Evolutionary conservation across 768 basidiomycete genomes (phyloP).

Genomic region (Hydnomerulius pinastri): DNA sequence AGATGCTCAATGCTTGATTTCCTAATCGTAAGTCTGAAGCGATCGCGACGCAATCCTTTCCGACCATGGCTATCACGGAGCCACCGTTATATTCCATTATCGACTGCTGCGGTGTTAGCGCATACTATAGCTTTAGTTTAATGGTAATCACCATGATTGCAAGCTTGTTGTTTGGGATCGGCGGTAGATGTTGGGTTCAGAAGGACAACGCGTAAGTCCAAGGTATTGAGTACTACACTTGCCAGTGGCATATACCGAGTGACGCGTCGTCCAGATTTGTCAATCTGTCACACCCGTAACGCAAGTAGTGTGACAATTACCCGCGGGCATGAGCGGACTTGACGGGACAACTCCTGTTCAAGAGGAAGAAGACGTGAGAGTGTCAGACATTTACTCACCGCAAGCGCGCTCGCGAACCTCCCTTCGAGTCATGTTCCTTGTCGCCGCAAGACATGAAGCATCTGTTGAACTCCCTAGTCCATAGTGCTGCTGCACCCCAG

Average conservation of each 20-base stretch:
- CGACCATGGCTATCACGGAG: constrained; percentile 98
- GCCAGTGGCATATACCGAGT: constrained; percentile 10
- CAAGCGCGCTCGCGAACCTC: no score
- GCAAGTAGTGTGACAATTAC: not conserved
- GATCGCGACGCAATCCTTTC: constrained; percentile 98
- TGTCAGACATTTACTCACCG: no score
- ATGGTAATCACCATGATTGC: constrained; percentile 24
- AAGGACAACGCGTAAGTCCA: not conserved
- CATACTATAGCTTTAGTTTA: not conserved
- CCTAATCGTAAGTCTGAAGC: constrained; percentile 93
- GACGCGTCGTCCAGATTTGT: constrained; percentile 21
- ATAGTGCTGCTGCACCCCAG: not conserved
- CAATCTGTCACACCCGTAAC: constrained; percentile 10
- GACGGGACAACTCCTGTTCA: no score
- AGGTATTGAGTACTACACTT: not conserved
- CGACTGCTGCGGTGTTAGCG: constrained; percentile 51
- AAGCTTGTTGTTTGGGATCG: constrained; percentile 1
- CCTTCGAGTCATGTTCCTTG: not conserved
- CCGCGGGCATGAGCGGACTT: no score
- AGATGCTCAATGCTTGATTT: constrained; percentile 81
- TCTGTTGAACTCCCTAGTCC: not conserved
- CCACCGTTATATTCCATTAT: constrained; percentile 95
- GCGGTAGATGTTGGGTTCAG: constrained; percentile 24
- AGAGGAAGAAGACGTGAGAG: no score
- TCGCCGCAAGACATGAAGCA: not conserved